Evolutionary conservation across 139 green algal genomes (phyloP).

Genomic region (Asterochloris sp.): DNA sequence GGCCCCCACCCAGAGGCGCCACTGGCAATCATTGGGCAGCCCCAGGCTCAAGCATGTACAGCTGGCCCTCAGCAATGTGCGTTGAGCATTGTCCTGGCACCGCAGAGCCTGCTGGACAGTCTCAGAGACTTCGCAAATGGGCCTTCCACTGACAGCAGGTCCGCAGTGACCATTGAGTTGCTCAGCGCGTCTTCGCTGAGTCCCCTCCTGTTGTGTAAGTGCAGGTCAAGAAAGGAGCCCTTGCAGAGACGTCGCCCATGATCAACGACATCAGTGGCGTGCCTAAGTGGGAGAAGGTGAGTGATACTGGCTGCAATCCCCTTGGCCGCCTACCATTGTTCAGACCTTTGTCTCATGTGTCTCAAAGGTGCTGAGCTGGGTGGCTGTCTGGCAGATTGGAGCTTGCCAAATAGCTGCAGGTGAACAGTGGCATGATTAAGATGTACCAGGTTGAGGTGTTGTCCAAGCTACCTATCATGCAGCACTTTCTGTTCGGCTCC

Average conservation of each 20-base stretch:
- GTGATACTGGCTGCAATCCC: not conserved
- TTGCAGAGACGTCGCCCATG: conserved; percentile 94
- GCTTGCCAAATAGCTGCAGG: conserved; percentile 36
- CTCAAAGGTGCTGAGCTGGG: not conserved
- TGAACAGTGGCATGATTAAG: conserved; percentile 92
- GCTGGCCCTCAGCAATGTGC: too few relatives aligned
- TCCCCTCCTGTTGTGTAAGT: not conserved
- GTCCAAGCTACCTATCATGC: conserved; percentile 98
- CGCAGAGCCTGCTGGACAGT: too few relatives aligned
- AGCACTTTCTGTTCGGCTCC: conserved; percentile 89
- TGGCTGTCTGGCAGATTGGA: not conserved
- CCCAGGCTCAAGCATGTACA: too few relatives aligned
- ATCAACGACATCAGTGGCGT: conserved; percentile 91
- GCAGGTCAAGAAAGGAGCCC: conserved; percentile 92
- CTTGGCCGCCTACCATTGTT: not conserved
- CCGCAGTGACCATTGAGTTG: too few relatives aligned
- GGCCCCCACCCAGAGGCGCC: too few relatives aligned
- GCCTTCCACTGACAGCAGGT: too few relatives aligned
- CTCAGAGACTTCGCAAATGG: too few relatives aligned
- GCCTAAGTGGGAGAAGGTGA: conserved; percentile 83
- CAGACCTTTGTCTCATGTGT: not conserved
- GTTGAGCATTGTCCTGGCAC: too few relatives aligned
- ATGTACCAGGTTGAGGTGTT: conserved; percentile 98
- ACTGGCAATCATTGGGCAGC: too few relatives aligned
- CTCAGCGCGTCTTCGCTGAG: too few relatives aligned